Evolutionary conservation across 208 protist species (phyloP).

Genomic region (Novymonas esmeraldas): DNA sequence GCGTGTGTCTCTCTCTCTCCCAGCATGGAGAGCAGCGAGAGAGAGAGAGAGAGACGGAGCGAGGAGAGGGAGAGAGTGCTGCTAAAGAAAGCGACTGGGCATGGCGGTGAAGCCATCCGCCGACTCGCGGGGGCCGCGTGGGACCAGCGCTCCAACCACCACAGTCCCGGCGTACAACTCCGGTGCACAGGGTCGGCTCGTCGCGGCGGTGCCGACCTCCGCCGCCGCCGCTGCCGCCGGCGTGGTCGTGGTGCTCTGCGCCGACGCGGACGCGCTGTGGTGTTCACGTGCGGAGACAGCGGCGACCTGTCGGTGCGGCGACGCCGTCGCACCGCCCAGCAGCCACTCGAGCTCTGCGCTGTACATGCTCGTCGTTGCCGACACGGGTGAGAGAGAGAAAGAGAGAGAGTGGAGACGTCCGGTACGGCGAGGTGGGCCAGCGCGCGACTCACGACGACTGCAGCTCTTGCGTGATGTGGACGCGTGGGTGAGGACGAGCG

Average conservation of each 20-base stretch:
- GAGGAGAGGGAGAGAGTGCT: background rate
- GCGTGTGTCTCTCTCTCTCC: background rate
- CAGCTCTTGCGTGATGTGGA: no score
- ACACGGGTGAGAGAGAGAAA: no score
- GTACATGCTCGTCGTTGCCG: no score
- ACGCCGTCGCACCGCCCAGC: background rate
- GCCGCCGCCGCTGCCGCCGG: background rate
- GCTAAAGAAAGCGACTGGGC: conserved; percentile 15
- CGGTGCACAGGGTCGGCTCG: background rate
- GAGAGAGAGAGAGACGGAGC: background rate
- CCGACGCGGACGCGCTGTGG: background rate
- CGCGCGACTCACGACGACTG: no score
- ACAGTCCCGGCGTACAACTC: background rate
- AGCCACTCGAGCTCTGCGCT: conserved; percentile 23
- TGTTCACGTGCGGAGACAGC: background rate
- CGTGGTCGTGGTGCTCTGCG: background rate
- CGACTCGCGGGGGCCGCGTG: conserved; percentile 14
- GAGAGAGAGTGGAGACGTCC: no score
- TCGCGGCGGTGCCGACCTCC: background rate
- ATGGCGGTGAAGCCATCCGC: conserved; percentile 5
- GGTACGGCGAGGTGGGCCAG: no score
- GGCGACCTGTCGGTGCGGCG: background rate
- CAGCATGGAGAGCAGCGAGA: background rate
- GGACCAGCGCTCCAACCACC: conserved; percentile 5
- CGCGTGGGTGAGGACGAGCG: no score